Conservation (phyloP, 768 basidiomycete species). For the Termitomyces heimii region DNA sequence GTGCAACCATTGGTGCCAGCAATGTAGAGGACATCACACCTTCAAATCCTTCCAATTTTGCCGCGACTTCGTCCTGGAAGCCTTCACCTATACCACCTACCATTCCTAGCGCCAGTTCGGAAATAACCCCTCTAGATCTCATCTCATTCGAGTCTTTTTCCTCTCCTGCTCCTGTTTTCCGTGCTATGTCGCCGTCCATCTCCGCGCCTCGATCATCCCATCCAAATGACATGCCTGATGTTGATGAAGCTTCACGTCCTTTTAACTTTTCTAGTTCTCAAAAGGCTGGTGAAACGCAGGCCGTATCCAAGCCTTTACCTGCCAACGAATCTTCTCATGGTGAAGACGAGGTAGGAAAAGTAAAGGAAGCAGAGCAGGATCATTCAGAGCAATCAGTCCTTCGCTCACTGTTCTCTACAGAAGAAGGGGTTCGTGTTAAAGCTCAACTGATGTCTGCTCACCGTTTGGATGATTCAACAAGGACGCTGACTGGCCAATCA, state of each 20-base stretch:
- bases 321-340: background rate
- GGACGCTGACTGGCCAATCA: background rate
- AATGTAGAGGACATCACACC: background rate
- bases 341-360: background rate
- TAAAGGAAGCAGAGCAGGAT: background rate
- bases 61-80: background rate
- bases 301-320: background rate
- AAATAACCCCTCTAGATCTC: slow-evolving; percentile 17
- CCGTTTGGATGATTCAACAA: background rate
- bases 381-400: background rate
- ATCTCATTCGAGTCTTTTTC: slow-evolving; percentile 40
- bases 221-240: background rate
- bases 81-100: background rate
- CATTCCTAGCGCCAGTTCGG: background rate
- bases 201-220: background rate
- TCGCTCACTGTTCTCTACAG: background rate
- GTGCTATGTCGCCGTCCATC: slow-evolving; percentile 12
- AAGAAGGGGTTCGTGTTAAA: background rate
- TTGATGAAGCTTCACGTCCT: background rate
- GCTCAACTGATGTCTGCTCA: background rate
- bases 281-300: background rate
- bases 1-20: background rate
- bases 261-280: background rate
- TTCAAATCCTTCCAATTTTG: background rate
- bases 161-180: slow-evolving; percentile 15